Evolutionary conservation across 176 grass and related monocot species (phyloP), one percentile per base, ranked within the genome.

Genomic region (Echinochloa phyllopogon): DNA sequence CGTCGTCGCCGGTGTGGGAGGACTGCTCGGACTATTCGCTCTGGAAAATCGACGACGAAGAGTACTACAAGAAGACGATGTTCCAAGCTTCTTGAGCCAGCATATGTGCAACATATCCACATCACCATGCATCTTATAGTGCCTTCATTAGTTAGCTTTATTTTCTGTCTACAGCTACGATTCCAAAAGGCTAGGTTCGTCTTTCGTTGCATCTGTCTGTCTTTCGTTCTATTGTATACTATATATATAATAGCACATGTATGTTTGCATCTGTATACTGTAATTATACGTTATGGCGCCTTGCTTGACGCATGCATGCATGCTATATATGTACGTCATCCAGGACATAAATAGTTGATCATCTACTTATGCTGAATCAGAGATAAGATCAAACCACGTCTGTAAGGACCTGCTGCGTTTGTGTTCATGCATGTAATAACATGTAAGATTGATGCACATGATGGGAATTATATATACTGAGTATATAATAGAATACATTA

Each of bases 21-120:
- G 92, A 70, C 56, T 87, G 85, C 49, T 75, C 87, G 0, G 96
- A 90, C 76, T 90, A 86, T 33, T 86, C 96, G 18, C 69, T 98
- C 44, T 98, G 96, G 96, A 89, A 77, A 87, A 95, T 95, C 64
- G 89, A 95, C 51, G 93, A 93, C 33, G 83, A 94, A 4, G 96
- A 95, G 60, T 91, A 92, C 78, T 90, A 86, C 76, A 77, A 90
- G 87, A 93, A 74, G 67, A 86, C 89, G 51, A 86, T 91, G 51
- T 66, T 85, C 79, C 53, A 80, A 65, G 82, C 87, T 75, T 20
- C 33, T 18, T 37, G 52, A 44, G 20, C 66, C 20, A 69, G n/a
- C 57, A 25, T 48, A 12, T 36, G 18, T 39, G 37, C 38, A 29
- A 14, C 27, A 25, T 29, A 60, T 77, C 17, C 33, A 25, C 24